A percentile compares a stretch with the other conserved stretches of the same genome.
These are phyloP conservation scores for Fomes fomentarius DNA, from an alignment of 1,284 basidiomycete species.

Conservation along the genomic window DNA sequence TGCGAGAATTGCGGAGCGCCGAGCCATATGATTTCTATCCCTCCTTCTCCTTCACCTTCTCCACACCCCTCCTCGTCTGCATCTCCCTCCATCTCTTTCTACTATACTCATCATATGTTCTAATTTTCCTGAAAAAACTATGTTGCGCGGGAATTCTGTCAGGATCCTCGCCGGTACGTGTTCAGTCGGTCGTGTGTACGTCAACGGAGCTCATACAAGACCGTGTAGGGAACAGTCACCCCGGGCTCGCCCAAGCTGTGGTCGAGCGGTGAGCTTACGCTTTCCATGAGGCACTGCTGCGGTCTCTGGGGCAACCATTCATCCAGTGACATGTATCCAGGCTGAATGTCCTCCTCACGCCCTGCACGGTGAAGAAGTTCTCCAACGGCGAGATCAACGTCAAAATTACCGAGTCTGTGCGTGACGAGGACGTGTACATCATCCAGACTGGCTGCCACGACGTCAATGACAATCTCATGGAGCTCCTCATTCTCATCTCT, in stretches of 20 bases:
- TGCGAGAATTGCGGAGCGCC: slow-evolving; percentile 27
- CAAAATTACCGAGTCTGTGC: slow-evolving; percentile 92
- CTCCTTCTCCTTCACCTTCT: slow-evolving; percentile 5
- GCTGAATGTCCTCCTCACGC: slow-evolving; percentile 89
- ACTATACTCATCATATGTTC: slow-evolving; percentile 27
- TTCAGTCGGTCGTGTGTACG: slow-evolving; percentile 5
- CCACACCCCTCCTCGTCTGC: neutral
- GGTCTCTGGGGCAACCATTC: slow-evolving; percentile 37
- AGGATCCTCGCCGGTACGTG: slow-evolving; percentile 87
- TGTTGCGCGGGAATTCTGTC: slow-evolving; percentile 94
- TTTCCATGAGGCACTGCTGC: slow-evolving; percentile 46
- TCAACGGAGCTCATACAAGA: slow-evolving; percentile 13
- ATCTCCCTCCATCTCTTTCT: neutral
- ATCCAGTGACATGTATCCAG: slow-evolving; percentile 51
- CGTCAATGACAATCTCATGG: slow-evolving; percentile 88
- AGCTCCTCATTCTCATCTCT: slow-evolving; percentile 87
- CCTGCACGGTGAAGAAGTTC: slow-evolving; percentile 93
- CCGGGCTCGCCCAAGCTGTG: slow-evolving; percentile 93
- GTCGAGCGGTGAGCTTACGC: slow-evolving; percentile 88
- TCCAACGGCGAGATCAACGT: slow-evolving; percentile 95
- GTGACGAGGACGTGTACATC: slow-evolving; percentile 98
- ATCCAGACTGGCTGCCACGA: slow-evolving; percentile 84
- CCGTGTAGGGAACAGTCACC: slow-evolving; percentile 91
- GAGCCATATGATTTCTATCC: slow-evolving; percentile 19
- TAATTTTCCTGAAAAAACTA: slow-evolving; percentile 40